Evolutionary conservation across 257 asterid species (phyloP), one percentile per base, ranked within the genome.

Genomic region (Prunella vulgaris): DNA sequence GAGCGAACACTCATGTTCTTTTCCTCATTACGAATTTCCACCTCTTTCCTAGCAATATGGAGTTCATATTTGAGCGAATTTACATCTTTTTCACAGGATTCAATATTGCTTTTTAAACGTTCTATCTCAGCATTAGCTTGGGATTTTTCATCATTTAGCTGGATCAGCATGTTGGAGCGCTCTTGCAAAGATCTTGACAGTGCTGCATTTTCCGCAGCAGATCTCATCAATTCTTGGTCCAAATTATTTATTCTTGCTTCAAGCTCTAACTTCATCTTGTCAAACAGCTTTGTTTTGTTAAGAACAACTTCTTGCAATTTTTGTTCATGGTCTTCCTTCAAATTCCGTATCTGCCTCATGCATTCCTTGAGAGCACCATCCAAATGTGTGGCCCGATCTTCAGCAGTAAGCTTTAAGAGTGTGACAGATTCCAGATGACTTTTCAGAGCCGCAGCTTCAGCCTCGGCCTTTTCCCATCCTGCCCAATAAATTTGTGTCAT

Each of bases 381-480:
- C 74, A 91, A 77, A 70, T 91, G 97, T 7, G 97, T 69, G 54
- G 90, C 96, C 73, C 93, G 82, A 61, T 89, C 99, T 83, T 94
- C 99, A 33, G 99, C 97, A 7, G 97, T 91, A 33, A 91, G 92
- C 85, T 94, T 91, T 59, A 87, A 83, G 69, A 94, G 85, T 2
- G 99, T 91, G 74, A 94, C 97, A 2, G 99, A 91, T 77, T 94
- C 97, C 53, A 94, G 85, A 74, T 89, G 95, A 80, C 73, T 89
- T 79, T 91, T 91, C 76, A 94, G 74, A 33, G 92, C 79, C 13
- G 95, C 87, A 5, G 99, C 90, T 84, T 94, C 99, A 13, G 96
- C 89, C 80, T 94, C 97, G 9, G 99, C 99, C 73, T 94, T 94
- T 71, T 94, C 99, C 99, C 99, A 94, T 76, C 99, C 99, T 94